Evolutionary conservation across 2,329 filamentous ascomycete species (phyloP), one percentile per base, ranked within the genome.

Genomic region (Elsinoe batatas): DNA sequence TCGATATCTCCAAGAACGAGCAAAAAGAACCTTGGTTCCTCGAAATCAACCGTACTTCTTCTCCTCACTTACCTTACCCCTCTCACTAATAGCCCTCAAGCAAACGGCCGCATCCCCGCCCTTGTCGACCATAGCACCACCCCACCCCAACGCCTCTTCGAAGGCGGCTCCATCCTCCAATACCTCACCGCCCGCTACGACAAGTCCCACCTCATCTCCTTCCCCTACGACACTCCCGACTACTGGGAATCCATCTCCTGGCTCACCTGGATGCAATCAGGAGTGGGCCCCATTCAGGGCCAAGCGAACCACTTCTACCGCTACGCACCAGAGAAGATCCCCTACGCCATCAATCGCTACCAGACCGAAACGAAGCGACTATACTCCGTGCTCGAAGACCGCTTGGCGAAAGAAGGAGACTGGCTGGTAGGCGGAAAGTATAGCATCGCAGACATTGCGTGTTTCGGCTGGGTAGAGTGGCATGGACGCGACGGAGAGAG

Each of bases 31-130:
- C 64, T 2, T 75, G 72, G 72, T 77, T 71, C 61, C 59, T 75
- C 42, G 68, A 72, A 43, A 74, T 76, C 57, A 76, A 75, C 57
- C 74, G 64, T 67, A 53, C 33, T 58, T 56, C 11, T 8, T 18
- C 13, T 37, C 35, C 40, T 11, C 20, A n/a, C n/a, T n/a, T 32
- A 17, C 15, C 32, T 3, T 12, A 3, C 10, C n/a, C 32, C 13
- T 1, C 18, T 33, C 15, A 33, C 43, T 53, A 13, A 58, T 8
- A n/a, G 3, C n/a, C 2, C 3, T 18, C 35, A 42, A 67, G 64
- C 74, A n/a, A 76, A 76, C 60, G 74, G 74, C 32, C 71, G 74
- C 36, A 75, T 76, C 54, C 74, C 73, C 15, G 74, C 73, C 15
- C 66, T 76, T 42, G 64, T 69, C 32, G 74, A 76, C 61, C 69